phyloP scores from a whole-genome alignment of 2,329 filamentous ascomycete genomes.

The Corinectria fuckeliana region DNA sequence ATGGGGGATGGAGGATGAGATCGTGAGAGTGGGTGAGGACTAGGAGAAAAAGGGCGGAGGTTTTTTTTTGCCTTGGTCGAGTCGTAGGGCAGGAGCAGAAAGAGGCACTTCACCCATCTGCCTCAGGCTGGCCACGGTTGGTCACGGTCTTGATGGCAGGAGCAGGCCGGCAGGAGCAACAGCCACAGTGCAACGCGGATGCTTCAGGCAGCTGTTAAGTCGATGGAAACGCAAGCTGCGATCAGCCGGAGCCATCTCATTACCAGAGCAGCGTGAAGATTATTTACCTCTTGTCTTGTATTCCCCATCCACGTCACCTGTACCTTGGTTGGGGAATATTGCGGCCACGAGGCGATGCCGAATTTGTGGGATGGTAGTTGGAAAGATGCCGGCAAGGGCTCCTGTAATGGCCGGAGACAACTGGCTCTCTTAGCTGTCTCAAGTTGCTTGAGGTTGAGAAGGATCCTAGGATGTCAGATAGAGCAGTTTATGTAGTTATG shows the following conservation, averaged over 20 bases:
- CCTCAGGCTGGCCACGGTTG: constrained; percentile 5
- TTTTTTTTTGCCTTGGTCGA: not conserved
- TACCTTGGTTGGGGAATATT: not conserved
- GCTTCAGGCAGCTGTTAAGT: not conserved
- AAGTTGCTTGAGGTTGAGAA: not conserved
- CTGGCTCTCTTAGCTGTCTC: not conserved
- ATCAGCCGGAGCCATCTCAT: not conserved
- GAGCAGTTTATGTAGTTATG: not conserved
- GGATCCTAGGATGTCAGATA: not conserved
- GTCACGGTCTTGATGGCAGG: not conserved
- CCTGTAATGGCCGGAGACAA: not conserved
- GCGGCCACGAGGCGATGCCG: not conserved
- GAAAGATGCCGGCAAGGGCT: not conserved
- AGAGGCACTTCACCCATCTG: not conserved
- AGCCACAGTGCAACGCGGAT: not conserved
- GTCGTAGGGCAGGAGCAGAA: not conserved
- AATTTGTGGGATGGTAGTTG: not conserved
- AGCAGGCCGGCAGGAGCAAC: not conserved
- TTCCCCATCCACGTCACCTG: not conserved
- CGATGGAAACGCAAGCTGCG: not conserved
- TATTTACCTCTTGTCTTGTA: not conserved
- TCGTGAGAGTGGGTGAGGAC: not conserved
- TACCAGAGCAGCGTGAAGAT: not conserved
- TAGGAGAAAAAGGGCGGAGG: not conserved
- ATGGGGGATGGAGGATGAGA: not conserved